Conservation (phyloP, 371 early-diverging fungal species). For the Mortierella sp. region DNA sequence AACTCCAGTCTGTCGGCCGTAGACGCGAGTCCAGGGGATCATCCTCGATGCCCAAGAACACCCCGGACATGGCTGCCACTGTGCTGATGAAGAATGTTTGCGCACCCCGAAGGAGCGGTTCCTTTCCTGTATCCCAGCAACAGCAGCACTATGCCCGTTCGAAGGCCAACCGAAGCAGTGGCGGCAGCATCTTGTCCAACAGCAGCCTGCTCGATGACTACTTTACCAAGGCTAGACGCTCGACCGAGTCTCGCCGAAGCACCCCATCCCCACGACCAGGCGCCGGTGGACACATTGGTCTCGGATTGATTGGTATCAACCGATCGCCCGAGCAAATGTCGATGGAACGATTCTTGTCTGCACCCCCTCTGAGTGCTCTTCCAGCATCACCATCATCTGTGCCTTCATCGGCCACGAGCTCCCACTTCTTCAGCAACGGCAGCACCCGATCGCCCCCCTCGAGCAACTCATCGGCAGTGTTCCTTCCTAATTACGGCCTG, state of each 20-base stretch:
- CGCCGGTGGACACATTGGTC: conserved; percentile 16
- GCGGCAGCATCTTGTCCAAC: conserved; percentile 19
- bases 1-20: conserved; percentile 32
- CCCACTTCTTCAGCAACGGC: neutral
- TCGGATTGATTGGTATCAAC: conserved; percentile 16
- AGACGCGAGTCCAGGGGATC: conserved; percentile 27
- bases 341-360: conserved; percentile 20
- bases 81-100: conserved; percentile 41
- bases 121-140: conserved; percentile 7
- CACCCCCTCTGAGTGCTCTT: conserved; percentile 4
- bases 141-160: conserved; percentile 9
- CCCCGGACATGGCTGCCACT: conserved; percentile 35
- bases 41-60: conserved; percentile 19
- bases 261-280: conserved; percentile 1
- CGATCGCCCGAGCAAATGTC: conserved; percentile 16
- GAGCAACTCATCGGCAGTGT: neutral
- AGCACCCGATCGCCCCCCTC: conserved; percentile 10
- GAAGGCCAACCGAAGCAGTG: conserved; percentile 18
- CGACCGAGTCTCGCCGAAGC: neutral
- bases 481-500: neutral
- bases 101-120: conserved; percentile 15
- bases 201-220: conserved; percentile 35
- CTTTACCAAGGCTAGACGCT: neutral
- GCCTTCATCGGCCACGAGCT: conserved; percentile 5
- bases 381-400: conserved; percentile 8